Evolutionary conservation across 108 stramenopile species (phyloP), one percentile per base, ranked within the genome.

Genomic region (Cyclotella atomus): DNA sequence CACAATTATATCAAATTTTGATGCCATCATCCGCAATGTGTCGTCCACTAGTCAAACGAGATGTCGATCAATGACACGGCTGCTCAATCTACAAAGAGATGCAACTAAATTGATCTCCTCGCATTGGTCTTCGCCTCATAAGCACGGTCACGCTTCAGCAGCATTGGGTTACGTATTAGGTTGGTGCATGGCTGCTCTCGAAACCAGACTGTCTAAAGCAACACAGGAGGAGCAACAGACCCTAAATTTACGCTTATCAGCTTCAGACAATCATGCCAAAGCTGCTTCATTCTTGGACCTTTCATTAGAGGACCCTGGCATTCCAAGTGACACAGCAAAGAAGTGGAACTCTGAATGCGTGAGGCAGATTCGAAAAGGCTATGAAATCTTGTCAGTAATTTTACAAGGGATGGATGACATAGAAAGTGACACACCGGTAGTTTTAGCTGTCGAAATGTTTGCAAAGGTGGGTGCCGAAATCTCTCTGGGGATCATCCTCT

Each of bases 361-460:
- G 30, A n/a, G 50, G 27, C 71, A 73, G 34, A 52, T 80, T 34
- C 70, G 52, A 10, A 80, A 68, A 24, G 57, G 55, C 34, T 80
- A 59, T 64, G 68, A 68, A 28, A 54, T 80, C 23, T 46, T 80
- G 43, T 43, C 65, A 24, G 49, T 43, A 23, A 34, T 64, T 35
- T n/a, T 80, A 15, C 41, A 45, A 21, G 29, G 23, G 24, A 29
- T 64, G 32, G 54, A 64, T 23, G 25, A 30, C 32, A 15, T 71
- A 3, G 29, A 66, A 52, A 35, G 59, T 34, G 68, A 46, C 36
- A 32, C 68, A 35, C 68, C 71, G 28, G 23, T 50, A 19, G 41
- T 69, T 73, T 68, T 55, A 25, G 65, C 79, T 16, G 67, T 62
- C 15, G 79, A 73, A 68, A 54, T 69, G 23, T 80, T 80, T 69